Conservation (phyloP, 148 eudicot genomes). For the Oxyria digyna region DNA sequence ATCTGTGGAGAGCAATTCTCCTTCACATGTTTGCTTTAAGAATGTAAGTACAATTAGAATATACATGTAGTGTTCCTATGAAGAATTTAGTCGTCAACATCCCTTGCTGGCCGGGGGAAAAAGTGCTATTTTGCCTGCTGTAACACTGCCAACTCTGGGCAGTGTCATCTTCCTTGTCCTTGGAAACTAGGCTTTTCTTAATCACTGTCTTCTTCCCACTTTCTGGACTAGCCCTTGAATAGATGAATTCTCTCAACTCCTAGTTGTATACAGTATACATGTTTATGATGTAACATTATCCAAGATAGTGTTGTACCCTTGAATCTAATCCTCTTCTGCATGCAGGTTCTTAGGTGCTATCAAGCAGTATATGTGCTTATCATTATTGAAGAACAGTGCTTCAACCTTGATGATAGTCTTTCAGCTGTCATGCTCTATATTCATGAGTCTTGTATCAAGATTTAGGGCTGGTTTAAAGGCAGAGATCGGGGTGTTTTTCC, state of each 20-base stretch:
- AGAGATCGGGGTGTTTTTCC: constrained; percentile 98
- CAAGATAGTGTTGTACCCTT: neutral
- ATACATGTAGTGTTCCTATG: neutral
- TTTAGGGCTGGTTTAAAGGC: constrained; percentile 99
- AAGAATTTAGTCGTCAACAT: neutral
- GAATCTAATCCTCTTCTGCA: neutral
- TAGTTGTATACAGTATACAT: neutral
- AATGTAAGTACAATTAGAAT: neutral
- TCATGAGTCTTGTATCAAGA: constrained; percentile 91
- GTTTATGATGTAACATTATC: constrained; percentile 1
- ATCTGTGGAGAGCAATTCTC: neutral
- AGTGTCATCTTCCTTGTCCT: neutral
- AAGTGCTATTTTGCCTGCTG: neutral
- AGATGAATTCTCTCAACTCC: neutral
- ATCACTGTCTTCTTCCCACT: neutral
- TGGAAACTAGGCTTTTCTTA: neutral
- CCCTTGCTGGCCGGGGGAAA: neutral
- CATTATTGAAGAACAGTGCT: constrained; percentile 95
- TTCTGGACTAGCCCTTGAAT: neutral
- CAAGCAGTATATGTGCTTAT: constrained; percentile 91
- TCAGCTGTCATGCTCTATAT: constrained; percentile 99
- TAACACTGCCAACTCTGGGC: neutral
- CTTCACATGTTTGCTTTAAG: neutral
- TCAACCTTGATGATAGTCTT: constrained; percentile 94
- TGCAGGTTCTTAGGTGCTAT: constrained; percentile 96